Evolutionary conservation across 192 early-diverging fungal species (phyloP).

Genomic region (Coemansia furcata): DNA sequence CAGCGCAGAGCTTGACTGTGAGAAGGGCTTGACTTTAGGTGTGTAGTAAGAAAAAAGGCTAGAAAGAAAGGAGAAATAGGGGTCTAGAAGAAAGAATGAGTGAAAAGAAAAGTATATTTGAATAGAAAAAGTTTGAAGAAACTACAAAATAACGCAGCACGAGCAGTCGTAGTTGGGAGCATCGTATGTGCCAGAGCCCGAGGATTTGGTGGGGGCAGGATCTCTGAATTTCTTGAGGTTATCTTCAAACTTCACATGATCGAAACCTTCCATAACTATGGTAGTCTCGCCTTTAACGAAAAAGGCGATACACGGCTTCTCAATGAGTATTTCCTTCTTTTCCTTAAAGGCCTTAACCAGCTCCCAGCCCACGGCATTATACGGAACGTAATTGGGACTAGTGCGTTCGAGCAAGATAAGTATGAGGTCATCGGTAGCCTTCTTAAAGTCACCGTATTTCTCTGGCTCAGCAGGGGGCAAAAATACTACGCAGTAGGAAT

Average conservation of each 20-base stretch:
- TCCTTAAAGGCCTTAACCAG: not conserved
- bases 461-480: not conserved
- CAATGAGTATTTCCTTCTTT: slow-evolving; percentile 1
- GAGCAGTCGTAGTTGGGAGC: not conserved
- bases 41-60: no score
- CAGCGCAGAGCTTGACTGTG: no score
- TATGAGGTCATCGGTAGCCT: not conserved
- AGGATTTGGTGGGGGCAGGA: not conserved
- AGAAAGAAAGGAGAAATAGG: not conserved
- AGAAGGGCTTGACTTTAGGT: no score
- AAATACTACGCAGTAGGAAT: not conserved
- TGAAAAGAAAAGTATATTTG: not conserved
- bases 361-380: not conserved
- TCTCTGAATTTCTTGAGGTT: not conserved
- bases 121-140: not conserved
- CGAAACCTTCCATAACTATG: not conserved
- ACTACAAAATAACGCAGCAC: slow-evolving; percentile 1
- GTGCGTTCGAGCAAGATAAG: not conserved
- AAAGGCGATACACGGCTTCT: not conserved
- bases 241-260: not conserved
- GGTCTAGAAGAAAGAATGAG: not conserved
- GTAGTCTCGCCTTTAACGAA: not conserved
- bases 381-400: not conserved
- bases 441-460: not conserved
- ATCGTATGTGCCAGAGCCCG: no score